Evolutionary conservation across 768 basidiomycete species (phyloP).

Genomic region (Pleurotus giganteus): DNA sequence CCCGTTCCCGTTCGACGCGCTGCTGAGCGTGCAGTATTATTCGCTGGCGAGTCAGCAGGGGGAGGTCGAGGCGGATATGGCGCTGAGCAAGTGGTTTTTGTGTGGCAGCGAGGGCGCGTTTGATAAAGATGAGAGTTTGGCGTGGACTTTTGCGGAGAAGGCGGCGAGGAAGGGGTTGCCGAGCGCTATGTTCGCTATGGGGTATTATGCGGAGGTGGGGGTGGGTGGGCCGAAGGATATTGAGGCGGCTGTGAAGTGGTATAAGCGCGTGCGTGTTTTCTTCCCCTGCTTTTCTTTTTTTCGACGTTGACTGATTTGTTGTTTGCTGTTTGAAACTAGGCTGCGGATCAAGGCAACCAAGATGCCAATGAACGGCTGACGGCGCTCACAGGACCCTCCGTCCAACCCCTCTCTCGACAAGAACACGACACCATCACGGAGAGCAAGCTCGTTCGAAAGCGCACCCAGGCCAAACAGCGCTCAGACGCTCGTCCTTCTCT

Average conservation of each 20-base stretch:
- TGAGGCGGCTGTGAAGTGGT: constrained; percentile 74
- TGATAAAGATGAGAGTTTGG: constrained; percentile 84
- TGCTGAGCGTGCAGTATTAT: constrained; percentile 91
- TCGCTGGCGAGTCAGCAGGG: constrained; percentile 78
- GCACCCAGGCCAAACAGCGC: constrained; percentile 68
- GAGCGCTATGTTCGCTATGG: constrained; percentile 92
- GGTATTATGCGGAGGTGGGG: constrained; percentile 92
- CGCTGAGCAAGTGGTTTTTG: constrained; percentile 94
- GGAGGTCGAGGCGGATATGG: constrained; percentile 95
- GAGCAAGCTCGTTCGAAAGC: constrained; percentile 74
- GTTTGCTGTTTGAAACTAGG: constrained; percentile 42
- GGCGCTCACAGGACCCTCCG: constrained; percentile 62
- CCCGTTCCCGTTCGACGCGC: constrained; percentile 83
- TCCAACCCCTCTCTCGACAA: constrained; percentile 66
- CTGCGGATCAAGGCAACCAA: constrained; percentile 71
- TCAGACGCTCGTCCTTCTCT: constrained; percentile 31
- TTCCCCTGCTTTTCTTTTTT: constrained; percentile 6
- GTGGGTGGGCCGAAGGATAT: constrained; percentile 72
- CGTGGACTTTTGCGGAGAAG: constrained; percentile 89
- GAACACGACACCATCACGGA: constrained; percentile 84
- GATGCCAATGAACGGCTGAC: constrained; percentile 76
- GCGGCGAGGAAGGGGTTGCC: constrained; percentile 72
- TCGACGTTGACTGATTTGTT: neutral
- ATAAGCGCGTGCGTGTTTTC: constrained; percentile 40
- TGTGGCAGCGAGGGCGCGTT: constrained; percentile 68